A percentile compares a stretch with the other conserved stretches of the same genome.
Conservation (phyloP, 208 protist species). For the Trichomonas tenax region DNA sequence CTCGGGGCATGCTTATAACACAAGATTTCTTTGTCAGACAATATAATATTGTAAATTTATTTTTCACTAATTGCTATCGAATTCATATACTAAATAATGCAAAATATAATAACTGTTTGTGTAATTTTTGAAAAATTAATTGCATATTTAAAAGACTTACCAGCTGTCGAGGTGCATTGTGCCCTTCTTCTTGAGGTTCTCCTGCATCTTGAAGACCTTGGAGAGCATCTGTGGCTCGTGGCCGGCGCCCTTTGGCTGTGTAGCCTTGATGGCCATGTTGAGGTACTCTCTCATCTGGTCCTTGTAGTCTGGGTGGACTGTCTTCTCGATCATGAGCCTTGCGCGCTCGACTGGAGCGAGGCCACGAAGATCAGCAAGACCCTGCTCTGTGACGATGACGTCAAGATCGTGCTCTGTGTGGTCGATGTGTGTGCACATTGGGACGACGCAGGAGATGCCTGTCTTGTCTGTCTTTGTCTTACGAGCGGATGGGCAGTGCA, state of each 20-base stretch:
- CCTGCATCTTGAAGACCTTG: not conserved
- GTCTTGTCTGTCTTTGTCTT: not conserved
- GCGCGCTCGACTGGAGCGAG: not conserved
- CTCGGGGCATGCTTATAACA: no score
- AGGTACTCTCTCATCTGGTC: not conserved
- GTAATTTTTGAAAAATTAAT: not conserved
- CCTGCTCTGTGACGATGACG: no score
- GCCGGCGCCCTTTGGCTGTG: not conserved
- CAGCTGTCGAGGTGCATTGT: not conserved
- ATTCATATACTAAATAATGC: no score
- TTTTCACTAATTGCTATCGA: no score
- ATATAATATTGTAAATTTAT: no score
- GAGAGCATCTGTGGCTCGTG: not conserved
- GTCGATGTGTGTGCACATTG: no score
- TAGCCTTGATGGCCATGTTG: no score
- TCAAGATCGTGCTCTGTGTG: no score
- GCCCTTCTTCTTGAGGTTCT: not conserved
- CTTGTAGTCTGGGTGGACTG: not conserved
- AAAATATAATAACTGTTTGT: no score
- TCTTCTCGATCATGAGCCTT: not conserved
- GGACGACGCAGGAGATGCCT: not conserved
- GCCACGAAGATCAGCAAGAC: no score
- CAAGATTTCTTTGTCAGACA: no score
- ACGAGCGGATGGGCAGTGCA: no score
- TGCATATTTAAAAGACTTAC: not conserved